Conservation (phyloP, 768 basidiomycete genomes). For the Suillus bovinus region DNA sequence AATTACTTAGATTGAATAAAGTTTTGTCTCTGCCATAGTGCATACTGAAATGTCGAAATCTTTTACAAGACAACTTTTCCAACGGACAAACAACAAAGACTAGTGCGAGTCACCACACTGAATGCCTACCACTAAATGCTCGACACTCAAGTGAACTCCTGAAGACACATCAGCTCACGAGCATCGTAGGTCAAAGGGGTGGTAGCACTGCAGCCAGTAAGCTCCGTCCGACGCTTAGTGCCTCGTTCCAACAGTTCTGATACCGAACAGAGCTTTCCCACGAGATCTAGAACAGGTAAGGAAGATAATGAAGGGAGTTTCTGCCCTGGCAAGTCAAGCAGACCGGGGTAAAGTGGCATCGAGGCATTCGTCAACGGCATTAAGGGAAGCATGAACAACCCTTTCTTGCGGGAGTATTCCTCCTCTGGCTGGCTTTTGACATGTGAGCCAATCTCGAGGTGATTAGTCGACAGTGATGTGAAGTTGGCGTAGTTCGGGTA, state of each 20-base stretch:
- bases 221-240: constrained; percentile 34
- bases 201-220: constrained; percentile 22
- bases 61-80: neutral
- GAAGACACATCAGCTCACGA: constrained; percentile 25
- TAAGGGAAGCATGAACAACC: constrained; percentile 68
- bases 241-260: constrained; percentile 36
- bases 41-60: neutral
- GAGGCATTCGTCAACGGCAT: constrained; percentile 43
- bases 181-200: constrained; percentile 23
- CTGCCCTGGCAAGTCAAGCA: constrained; percentile 62
- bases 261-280: constrained; percentile 45
- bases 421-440: constrained; percentile 56
- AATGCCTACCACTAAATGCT: neutral
- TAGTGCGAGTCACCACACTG: neutral
- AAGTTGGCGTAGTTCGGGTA: constrained; percentile 81
- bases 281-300: constrained; percentile 72
- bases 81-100: neutral
- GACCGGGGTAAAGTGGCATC: constrained; percentile 18
- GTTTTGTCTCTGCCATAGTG: neutral
- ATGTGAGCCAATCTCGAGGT: constrained; percentile 82
- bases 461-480: constrained; percentile 84
- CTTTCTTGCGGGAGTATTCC: constrained; percentile 54
- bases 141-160: neutral
- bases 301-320: constrained; percentile 50
- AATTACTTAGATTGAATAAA: neutral